A percentile compares a stretch with the other conserved stretches of the same genome.
These are phyloP conservation scores for Zoysia pacifica DNA, from an alignment of 176 grass and related monocot genomes.

Conservation along the genomic window DNA sequence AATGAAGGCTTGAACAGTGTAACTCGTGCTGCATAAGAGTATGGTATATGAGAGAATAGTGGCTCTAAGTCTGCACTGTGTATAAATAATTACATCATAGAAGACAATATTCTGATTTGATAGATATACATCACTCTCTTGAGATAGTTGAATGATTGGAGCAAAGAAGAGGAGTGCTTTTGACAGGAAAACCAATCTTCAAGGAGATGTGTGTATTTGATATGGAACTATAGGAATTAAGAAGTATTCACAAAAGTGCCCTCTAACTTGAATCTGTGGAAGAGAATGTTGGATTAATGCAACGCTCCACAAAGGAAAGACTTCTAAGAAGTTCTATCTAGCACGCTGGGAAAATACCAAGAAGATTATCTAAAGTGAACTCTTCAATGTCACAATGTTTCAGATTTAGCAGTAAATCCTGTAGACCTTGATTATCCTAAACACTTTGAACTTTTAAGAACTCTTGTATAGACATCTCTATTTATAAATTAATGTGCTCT, in stretches of 20 bases:
- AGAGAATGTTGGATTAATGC: slow-evolving; percentile 2
- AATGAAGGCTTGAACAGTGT: slow-evolving; percentile 54
- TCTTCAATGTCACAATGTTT: neutral
- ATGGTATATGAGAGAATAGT: neutral
- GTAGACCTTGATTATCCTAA: neutral
- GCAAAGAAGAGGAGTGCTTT: neutral
- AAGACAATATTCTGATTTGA: neutral
- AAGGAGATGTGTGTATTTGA: neutral
- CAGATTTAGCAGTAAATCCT: neutral
- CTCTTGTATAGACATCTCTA: neutral
- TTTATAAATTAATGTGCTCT: neutral
- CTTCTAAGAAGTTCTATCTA: neutral
- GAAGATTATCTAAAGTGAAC: neutral
- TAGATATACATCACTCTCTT: neutral
- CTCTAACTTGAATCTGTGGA: neutral
- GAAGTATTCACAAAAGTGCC: neutral
- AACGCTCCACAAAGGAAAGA: neutral
- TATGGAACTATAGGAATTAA: neutral
- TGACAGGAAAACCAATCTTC: slow-evolving; percentile 2
- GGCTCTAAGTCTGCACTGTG: neutral
- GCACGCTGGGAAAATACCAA: no score
- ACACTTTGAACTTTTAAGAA: neutral
- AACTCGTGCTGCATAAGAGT: slow-evolving; percentile 42
- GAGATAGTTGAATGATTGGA: neutral
- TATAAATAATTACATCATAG: slow-evolving; percentile 9